Base-by-base conservation (phyloP, 1,284 basidiomycete species). In the Trichosporon inkin region DNA sequence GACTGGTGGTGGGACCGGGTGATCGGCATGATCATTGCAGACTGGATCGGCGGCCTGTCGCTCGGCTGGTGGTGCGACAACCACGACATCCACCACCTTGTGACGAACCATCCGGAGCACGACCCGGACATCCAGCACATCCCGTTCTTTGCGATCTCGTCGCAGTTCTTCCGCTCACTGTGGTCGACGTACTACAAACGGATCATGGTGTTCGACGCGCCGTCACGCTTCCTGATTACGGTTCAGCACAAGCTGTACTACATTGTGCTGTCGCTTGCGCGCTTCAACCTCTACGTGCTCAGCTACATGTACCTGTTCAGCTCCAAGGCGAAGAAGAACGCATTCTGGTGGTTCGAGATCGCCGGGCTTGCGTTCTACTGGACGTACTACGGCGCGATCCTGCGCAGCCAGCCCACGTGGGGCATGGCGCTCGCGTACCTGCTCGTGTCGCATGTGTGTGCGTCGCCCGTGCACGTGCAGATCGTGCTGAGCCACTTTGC, bases 31-130 rank as follows among this genome's bases (percentile, higher is more conserved):
- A 73, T 88, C n/a, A 82, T 78, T 8, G 74, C 76, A 1, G 84
- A 93, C 77, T 92, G 89, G 71, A 81, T 95, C 56, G 94, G 95
- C 19, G 95, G 95, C 1, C 81, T 99, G 56, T 95, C 92, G 73
- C 84, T 96, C 37, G 89, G 92, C 39, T 99, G 95, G 96, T 99
- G 95, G 95, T 92, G 93, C 60, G 86, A 96, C 54, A 93, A 96
- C 74, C 95, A 99, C 78, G 97, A 99, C 71, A 86, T 96, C 54
- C 95, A 99, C 80, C 95, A 99, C 80, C 83, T 98, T 55, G 92
- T 98, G 59, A 91, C 95, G 35, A 99, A 99, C 72, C 93, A 98
- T 71, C 93, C 93, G 3, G 89, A 95, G 61, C 96, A 99, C 85
- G 94, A 85, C 75, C 91, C 92, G 1, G 94, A 84, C 62, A 84